Base-by-base conservation (phyloP, 441 rosid genomes). In the Jatropha podagrica region DNA sequence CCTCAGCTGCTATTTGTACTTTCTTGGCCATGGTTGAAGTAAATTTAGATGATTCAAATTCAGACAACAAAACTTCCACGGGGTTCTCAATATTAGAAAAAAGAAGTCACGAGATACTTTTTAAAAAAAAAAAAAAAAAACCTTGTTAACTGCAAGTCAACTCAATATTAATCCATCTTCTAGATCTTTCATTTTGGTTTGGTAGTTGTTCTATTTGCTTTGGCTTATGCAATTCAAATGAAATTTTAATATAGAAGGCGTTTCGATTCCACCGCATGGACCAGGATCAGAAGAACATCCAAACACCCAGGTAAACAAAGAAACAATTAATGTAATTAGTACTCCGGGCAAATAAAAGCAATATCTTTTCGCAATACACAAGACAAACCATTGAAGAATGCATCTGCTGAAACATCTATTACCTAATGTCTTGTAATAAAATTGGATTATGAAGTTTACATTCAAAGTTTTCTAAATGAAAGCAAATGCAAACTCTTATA, bases 401-500 rank as follows among this genome's bases (percentile, higher is more conserved):
- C 51, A 65, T 65, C 68, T 40, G 12, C 15, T 42, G 46, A 64
- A 40, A 14, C 68, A 32, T 20, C n/a, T 12, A 3, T 20, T 12
- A 32, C 56, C 38, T 27, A 23, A 23, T 32, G 32, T 2, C 32
- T 32, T 32, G 32, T 32, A 12, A 52, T 32, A 12, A 52, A 20
- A 12, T 51, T 26, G 4, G 15, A 51, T n/a, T 54, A 54, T 38
- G 15, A 54, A 54, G 20, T 48, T 23, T 14, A 41, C 41, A 58
- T 23, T 59, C 44, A 60, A 46, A 44, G 27, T 60, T 10, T 32
- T 38, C 27, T 54, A 38, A 15, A 54, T 11, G 4, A 40, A 56
- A 68, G 52, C 23, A 49, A 56, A 70, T 56, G 52, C 42, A 60
- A 61, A 80, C 71, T 15, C 74, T 61, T 4, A 71, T 20, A 3